Conservation (phyloP, 768 basidiomycete species). For the Macrolepiota albuminosa region DNA sequence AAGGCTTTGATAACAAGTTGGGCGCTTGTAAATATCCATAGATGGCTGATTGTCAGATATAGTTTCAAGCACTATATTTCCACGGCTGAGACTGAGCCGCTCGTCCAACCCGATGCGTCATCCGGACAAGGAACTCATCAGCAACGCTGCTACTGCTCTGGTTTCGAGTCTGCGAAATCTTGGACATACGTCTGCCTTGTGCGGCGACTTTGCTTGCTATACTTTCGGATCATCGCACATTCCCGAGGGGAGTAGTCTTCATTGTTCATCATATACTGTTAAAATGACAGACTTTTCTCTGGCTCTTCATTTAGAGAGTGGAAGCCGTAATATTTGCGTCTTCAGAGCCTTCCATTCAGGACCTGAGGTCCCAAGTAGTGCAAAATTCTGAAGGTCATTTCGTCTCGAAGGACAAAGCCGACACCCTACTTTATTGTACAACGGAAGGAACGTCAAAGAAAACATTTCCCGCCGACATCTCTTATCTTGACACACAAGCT, state of each 20-base stretch:
- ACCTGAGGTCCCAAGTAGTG: slow-evolving; percentile 2
- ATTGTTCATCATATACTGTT: not conserved
- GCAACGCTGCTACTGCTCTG: not conserved
- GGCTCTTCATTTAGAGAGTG: not conserved
- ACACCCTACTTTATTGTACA: slow-evolving; percentile 1
- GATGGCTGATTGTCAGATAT: not conserved
- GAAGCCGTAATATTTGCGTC: slow-evolving; percentile 4
- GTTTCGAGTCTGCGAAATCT: not conserved
- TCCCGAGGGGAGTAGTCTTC: not conserved
- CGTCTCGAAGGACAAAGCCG: not conserved
- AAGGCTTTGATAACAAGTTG: not conserved
- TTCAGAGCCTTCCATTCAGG: not conserved
- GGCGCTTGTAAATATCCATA: too few species aligned
- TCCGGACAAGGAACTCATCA: not conserved
- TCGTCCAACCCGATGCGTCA: not conserved
- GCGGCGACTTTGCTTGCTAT: slow-evolving; percentile 10
- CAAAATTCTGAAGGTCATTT: slow-evolving; percentile 1
- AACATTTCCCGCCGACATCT: slow-evolving; percentile 1
- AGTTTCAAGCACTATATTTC: not conserved
- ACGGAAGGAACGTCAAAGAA: not conserved
- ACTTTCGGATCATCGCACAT: not conserved
- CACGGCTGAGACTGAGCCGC: not conserved
- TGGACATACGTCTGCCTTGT: slow-evolving; percentile 7
- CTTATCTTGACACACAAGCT: not conserved
- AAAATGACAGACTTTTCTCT: not conserved